These are phyloP conservation scores for Arthrinium phaeospermum DNA, from an alignment of 2,329 filamentous ascomycete species.

Conservation along the genomic window DNA sequence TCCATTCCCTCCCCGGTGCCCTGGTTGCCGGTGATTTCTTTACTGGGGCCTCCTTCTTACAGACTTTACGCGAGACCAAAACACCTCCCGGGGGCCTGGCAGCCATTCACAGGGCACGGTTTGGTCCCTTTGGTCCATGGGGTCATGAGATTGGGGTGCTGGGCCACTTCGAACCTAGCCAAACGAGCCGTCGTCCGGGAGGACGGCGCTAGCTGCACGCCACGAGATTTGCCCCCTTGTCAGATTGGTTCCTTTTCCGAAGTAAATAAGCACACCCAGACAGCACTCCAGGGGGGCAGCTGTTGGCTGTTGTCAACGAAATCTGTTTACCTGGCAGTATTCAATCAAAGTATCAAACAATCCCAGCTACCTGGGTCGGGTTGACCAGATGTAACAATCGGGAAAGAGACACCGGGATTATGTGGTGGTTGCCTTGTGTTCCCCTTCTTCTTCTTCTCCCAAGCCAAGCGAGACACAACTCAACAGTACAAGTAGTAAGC, in stretches of 20 bases:
- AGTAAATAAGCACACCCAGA: not conserved
- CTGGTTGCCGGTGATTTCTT: not conserved
- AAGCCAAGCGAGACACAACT: not conserved
- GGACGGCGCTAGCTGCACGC: not conserved
- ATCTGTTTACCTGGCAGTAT: not conserved
- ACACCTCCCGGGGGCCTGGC: not conserved
- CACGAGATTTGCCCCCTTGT: not conserved
- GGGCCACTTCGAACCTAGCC: not conserved
- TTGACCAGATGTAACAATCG: not conserved
- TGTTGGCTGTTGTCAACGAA: not conserved
- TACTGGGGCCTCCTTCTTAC: not conserved
- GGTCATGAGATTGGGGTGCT: not conserved
- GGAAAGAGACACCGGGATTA: not conserved
- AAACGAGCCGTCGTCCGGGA: constrained; percentile 5
- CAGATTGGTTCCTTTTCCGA: not conserved
- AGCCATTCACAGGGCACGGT: not conserved
- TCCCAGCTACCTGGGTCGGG: not conserved
- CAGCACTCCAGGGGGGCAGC: not conserved
- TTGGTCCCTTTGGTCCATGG: not conserved
- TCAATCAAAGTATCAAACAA: not conserved
- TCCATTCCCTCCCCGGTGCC: not conserved
- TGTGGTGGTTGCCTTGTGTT: too few species aligned
- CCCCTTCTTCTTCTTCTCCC: too few species aligned
- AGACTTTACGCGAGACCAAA: not conserved
- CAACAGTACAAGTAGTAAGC: not conserved